Evolutionary conservation across 2,329 filamentous ascomycete genomes (phyloP), one percentile per base, ranked within the genome.

Genomic region (Stagonosporopsis chrysanthemi): DNA sequence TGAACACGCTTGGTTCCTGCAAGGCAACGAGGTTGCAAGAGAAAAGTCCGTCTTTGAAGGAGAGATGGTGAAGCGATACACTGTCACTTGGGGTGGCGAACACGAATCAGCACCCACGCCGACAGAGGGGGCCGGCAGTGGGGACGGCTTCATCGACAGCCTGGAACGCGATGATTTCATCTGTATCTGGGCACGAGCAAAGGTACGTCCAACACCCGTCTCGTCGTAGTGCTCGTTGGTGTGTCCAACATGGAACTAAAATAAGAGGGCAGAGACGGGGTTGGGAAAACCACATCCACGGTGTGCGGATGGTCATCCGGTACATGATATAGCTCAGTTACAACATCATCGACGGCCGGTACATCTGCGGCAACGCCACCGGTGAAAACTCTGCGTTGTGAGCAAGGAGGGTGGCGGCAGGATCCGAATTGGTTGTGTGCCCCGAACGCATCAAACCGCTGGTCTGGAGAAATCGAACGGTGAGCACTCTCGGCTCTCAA

Each of bases 1-100:
- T 19, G 53, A 58, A 17, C 28, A 61, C 43, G 52, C 63, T 26
- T 71, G 64, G 66, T 66, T 62, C 24, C 23, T 71, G 6, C 64
- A 70, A 47, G 55, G 60, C 6, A 70, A 67, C 22, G 9, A 58
- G 19, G 63, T 67, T 12, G 64, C 56, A 19, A 62, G 51, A 55
- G 55, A 42, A 4, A 47, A 26, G 14, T 62, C 58, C 5, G 26
- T 58, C 2, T 65, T 61, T 9, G 59, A 63, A 35, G 55, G 60
- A 4, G 58, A 63, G 8, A 56, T 61, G 51, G 39, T 59, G 2
- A 62, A 52, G 22, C 47, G 59, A 28, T 62, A 65, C 44, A 56
- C 35, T 3, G 47, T 67, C 23, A 43, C 58, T n/a, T 67, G 56
- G 62, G 56, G 55, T 19, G 63, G 52, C 24, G 57, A 44, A 17